Percentiles rank a stretch among this genome's conserved stretches.
Conservation (phyloP, 768 basidiomycete genomes). For the Hericium erinaceus region DNA sequence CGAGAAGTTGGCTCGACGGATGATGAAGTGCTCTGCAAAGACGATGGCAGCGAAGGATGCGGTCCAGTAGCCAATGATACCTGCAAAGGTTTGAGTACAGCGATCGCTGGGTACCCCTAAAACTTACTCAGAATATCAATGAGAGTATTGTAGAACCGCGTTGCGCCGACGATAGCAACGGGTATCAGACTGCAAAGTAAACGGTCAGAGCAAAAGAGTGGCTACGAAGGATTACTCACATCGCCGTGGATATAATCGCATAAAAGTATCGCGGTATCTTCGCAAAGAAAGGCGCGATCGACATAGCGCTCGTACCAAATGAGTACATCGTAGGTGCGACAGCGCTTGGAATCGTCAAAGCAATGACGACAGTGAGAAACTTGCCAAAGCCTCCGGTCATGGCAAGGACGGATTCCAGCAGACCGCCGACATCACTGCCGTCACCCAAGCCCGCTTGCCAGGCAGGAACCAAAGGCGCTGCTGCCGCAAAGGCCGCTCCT, state of each 20-base stretch:
- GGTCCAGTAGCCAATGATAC: constrained; percentile 39
- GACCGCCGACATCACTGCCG: constrained; percentile 33
- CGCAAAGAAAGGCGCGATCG: constrained; percentile 23
- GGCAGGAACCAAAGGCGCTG: constrained; percentile 26
- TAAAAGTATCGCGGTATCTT: constrained; percentile 38
- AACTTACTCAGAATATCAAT: constrained; percentile 30
- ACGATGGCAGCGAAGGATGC: constrained; percentile 29
- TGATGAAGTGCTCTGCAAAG: constrained; percentile 35
- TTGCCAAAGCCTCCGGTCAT: constrained; percentile 36
- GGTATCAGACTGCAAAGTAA: constrained; percentile 29
- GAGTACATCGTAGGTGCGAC: constrained; percentile 54
- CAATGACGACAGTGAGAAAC: constrained; percentile 40
- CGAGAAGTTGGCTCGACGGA: constrained; percentile 27
- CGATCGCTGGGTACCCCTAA: too few species aligned
- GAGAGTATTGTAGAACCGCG: constrained; percentile 35
- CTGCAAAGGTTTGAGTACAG: constrained; percentile 15
- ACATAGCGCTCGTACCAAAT: constrained; percentile 38
- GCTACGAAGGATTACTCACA: constrained; percentile 22
- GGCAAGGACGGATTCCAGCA: constrained; percentile 29
- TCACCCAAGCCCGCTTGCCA: constrained; percentile 33
- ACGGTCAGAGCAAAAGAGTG: neutral
- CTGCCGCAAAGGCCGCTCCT: constrained; percentile 37
- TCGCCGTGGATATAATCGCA: constrained; percentile 33
- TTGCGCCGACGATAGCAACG: constrained; percentile 37
- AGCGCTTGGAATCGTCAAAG: constrained; percentile 44